Conservation (phyloP, 208 protist species). For the Angomonas ambiguus region DNA sequence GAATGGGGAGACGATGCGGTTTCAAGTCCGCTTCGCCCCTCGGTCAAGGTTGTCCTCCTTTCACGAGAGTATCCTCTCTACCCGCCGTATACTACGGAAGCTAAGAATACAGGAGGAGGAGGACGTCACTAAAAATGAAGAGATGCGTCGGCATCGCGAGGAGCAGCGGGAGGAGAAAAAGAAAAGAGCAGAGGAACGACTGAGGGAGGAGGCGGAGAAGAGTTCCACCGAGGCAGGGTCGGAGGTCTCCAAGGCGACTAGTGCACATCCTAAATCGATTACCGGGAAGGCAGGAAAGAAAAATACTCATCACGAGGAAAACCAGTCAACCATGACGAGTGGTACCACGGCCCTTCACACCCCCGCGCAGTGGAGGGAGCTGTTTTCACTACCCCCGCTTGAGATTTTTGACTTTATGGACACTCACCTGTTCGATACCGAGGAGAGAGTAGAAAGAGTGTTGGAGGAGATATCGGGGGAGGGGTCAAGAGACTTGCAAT, state of each 20-base stretch:
- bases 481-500: no score
- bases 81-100: not conserved
- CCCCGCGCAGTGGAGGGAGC: not conserved
- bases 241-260: not conserved
- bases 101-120: not conserved
- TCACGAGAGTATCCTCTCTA: not conserved
- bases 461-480: no score
- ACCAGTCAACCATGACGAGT: not conserved
- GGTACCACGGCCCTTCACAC: not conserved
- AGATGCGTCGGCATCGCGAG: not conserved
- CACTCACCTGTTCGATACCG: not conserved
- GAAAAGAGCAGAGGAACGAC: not conserved
- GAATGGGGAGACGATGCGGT: not conserved
- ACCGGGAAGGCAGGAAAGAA: no score
- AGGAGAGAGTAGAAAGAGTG: not conserved
- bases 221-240: not conserved
- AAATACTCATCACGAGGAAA: not conserved
- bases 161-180: not conserved
- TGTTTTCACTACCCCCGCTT: not conserved
- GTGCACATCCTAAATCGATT: no score
- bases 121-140: not conserved
- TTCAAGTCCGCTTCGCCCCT: not conserved
- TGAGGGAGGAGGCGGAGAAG: not conserved
- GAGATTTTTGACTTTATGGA: not conserved
- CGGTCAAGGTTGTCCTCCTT: not conserved